These are phyloP conservation scores for Xylariaceae sp. DNA, from an alignment of 2,329 filamentous ascomycete species.

Conservation along the genomic window DNA sequence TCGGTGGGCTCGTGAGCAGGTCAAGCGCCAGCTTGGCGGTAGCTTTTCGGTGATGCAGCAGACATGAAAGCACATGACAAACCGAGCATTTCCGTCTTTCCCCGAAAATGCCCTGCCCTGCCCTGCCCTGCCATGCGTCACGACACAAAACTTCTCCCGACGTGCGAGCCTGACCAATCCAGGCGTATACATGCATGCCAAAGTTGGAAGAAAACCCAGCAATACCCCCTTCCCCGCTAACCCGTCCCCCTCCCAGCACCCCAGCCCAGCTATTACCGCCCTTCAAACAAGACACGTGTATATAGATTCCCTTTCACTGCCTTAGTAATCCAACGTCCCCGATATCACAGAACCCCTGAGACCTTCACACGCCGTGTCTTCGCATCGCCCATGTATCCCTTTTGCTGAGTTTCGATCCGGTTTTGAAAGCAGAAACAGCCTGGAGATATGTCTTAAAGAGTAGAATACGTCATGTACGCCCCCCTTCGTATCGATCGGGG, in stretches of 20 bases:
- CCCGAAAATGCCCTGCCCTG: conserved; percentile 17
- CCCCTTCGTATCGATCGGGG: conserved; percentile 26
- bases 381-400: conserved; percentile 24
- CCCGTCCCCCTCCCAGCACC: conserved; percentile 13
- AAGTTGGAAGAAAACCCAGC: conserved; percentile 32
- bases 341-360: conserved; percentile 27
- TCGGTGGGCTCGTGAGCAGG: conserved; percentile 94
- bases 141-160: conserved; percentile 30
- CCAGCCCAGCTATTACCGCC: conserved; percentile 11
- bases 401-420: conserved; percentile 35
- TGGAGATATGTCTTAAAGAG: conserved; percentile 35
- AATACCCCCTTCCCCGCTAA: conserved; percentile 14
- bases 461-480: conserved; percentile 36
- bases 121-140: conserved; percentile 21
- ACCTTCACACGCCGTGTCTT: conserved; percentile 22
- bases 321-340: conserved; percentile 34
- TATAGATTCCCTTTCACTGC: conserved; percentile 31
- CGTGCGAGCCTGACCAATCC: conserved; percentile 25
- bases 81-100: conserved; percentile 18
- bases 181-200: conserved; percentile 26
- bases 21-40: conserved; percentile 79
- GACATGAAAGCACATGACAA: conserved; percentile 36
- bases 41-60: conserved; percentile 49
- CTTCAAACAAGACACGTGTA: conserved; percentile 31
- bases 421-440: conserved; percentile 33